Conservation (phyloP, 345 rosid species). For the Arabis alpina region DNA sequence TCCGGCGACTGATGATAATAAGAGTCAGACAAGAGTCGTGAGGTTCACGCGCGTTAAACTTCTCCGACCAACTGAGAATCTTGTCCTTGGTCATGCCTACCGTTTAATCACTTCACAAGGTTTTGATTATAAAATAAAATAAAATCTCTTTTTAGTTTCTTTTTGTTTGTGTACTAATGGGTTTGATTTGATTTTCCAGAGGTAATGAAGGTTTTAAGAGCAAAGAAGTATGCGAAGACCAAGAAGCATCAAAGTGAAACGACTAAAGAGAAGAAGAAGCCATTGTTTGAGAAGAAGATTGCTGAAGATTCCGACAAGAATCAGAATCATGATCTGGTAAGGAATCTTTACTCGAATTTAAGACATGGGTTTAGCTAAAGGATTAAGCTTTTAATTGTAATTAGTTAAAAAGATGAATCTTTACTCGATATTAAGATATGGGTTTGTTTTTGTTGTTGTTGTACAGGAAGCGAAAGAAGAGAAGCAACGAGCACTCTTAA, state of each 20-base stretch:
- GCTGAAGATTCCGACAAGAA: slow-evolving; percentile 41
- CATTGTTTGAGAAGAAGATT: slow-evolving; percentile 41
- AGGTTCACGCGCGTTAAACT: slow-evolving; percentile 84
- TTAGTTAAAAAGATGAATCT: slow-evolving; percentile 1
- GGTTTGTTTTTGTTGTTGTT: not conserved
- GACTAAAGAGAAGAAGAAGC: slow-evolving; percentile 45
- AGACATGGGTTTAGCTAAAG: slow-evolving; percentile 8
- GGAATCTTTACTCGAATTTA: slow-evolving; percentile 1
- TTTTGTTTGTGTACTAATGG: not conserved
- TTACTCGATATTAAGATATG: not conserved
- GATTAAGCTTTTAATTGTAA: slow-evolving; percentile 8
- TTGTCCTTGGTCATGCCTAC: slow-evolving; percentile 92
- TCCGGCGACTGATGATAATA: slow-evolving; percentile 29
- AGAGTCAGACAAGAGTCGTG: slow-evolving; percentile 36
- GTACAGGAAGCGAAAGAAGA: slow-evolving; percentile 55
- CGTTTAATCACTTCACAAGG: slow-evolving; percentile 95
- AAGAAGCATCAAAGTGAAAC: slow-evolving; percentile 58
- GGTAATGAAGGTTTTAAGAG: slow-evolving; percentile 82
- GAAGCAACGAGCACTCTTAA: slow-evolving; percentile 54
- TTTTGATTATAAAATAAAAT: slow-evolving; percentile 17
- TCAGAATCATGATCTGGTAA: slow-evolving; percentile 37
- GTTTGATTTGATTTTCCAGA: slow-evolving; percentile 48
- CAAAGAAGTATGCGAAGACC: slow-evolving; percentile 76
- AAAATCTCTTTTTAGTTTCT: not conserved
- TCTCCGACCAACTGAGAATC: slow-evolving; percentile 81